A percentile compares a stretch with the other conserved stretches of the same genome.
Conservation (phyloP, 2,329 filamentous ascomycete genomes). For the Coniochaeta sp. region DNA sequence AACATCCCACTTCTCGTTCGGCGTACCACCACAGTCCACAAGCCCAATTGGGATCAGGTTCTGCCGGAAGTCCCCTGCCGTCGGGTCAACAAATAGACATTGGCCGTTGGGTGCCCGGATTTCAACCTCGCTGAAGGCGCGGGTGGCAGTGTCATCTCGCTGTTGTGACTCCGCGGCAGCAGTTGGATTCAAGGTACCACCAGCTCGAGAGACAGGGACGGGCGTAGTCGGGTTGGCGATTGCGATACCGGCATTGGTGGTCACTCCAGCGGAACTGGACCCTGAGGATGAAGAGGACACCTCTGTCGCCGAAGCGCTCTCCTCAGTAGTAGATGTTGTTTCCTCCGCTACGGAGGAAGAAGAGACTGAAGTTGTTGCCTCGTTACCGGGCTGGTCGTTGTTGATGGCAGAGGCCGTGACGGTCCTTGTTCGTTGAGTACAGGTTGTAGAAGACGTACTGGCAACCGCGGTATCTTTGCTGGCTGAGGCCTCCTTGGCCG, state of each 20-base stretch:
- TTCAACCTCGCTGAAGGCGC: conserved; percentile 34
- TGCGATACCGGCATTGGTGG: conserved; percentile 5
- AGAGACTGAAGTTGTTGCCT: not conserved
- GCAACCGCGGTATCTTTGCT: not conserved
- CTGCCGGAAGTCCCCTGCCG: conserved; percentile 44
- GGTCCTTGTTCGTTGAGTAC: not conserved
- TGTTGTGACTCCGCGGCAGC: conserved; percentile 40
- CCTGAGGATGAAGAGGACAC: not conserved
- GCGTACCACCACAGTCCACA: conserved; percentile 33
- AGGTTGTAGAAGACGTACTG: not conserved
- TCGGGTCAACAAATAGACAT: conserved; percentile 43
- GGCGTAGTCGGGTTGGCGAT: conserved; percentile 31
- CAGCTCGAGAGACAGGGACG: conserved; percentile 42
- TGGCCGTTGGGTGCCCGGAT: conserved; percentile 40
- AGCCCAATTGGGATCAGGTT: conserved; percentile 43
- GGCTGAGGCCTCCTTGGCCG: not conserved
- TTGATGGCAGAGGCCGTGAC: not conserved
- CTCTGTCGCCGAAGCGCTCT: not conserved
- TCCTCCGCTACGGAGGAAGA: not conserved
- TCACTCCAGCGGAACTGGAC: conserved; percentile 1
- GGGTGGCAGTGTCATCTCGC: conserved; percentile 37
- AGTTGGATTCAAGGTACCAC: conserved; percentile 38
- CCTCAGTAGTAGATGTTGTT: not conserved
- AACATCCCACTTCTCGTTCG: conserved; percentile 42
- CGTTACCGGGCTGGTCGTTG: not conserved